Evolutionary conservation across 495 filamentous ascomycete genomes (phyloP), one percentile per base, ranked within the genome.

Genomic region (Hypoxylon cercidicola): DNA sequence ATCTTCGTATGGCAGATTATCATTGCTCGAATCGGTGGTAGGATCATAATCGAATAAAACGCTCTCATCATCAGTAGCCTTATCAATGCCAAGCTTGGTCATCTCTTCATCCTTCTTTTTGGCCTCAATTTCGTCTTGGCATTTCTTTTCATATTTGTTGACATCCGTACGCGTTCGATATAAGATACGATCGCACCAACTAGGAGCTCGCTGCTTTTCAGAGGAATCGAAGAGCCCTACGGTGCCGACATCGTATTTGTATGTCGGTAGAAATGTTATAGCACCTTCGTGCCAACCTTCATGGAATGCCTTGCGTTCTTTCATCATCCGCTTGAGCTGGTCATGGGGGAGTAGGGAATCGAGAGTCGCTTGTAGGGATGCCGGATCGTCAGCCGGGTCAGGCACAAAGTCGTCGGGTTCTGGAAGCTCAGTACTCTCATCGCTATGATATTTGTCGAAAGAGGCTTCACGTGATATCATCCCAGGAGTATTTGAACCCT

Each of bases 111-210:
- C 92, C 66, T 83, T 85, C 69, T 89, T 88, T 53, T 84, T 84
- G 13, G 88, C 84, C 37, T 88, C 81, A 48, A 88, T 84, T 50
- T 88, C 83, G 57, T 93, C 89, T 52, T 81, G 79, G 3, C 82
- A 70, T 55, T 85, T 88, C 50, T 77, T 79, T n/a, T 93, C 87
- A 68, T 93, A 91, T n/a, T 80, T 82, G 3, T 88, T 72, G 55
- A 82, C 88, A 64, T 93, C 89, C 49, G 81, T 85, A 35, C 89
- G 85, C 1, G 91, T 91, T 32, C 93, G 85, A 69, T 85, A 99
- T 0, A 99, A 77, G 44, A 99, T 93, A n/a, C 96, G 88, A 75
- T 99, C 96, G 73, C 96, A 99, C 94, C 94, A 99, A 72, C 93
- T 96, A 4, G 96, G 96, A 12, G 90, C 89, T 48, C 96, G 83